Evolutionary conservation across 2,329 filamentous ascomycete species (phyloP), one percentile per base, ranked within the genome.

Genomic region (Trichophaea hybrida): DNA sequence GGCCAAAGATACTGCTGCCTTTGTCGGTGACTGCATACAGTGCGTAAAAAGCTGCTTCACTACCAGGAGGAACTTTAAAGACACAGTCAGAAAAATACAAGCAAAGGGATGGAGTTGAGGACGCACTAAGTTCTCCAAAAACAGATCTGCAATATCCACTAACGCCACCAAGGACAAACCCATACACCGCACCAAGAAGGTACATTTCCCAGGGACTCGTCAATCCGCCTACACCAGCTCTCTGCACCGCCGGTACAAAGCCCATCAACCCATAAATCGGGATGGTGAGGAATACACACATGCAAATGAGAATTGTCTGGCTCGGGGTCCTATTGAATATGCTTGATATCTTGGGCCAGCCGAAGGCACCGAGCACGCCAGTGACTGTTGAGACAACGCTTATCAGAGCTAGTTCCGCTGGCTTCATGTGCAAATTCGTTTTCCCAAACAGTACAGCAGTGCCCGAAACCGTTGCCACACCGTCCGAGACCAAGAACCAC

Each of bases 21-120:
- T 98, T 98, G 72, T 98, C 93, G 1, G 93, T 97, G 64, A 97
- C 96, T 38, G 93, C 93, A 70, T 97, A 98, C 1, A 98, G 77
- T 0, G 91, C 90, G 70, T 94, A 98, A 70, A 98, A 98, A 0
- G 91, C 90, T 0, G 93, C 90, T 73, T 98, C 93, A 34, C 86
- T 94, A 3, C 93, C 93, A 0, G 88, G 88, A 1, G 93, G 93
- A 58, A 98, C 62, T 64, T n/a, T 17, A 38, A 15, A 40, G 15
- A 40, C 6, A 13, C 2, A 2, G 38, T 5, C 6, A 2, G 54
- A 31, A 17, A 43, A 5, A 10, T 13, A 37, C 15, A 31, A 58
- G 50, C 13, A 24, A 48, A 40, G 32, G 8, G 32, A 24, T 24
- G 24, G 24, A 24, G 3, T 24, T 24, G 6, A 33, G 15, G 4